Base-by-base conservation (phyloP, 805 yeast genomes). In the Suhomyces prunicola region DNA sequence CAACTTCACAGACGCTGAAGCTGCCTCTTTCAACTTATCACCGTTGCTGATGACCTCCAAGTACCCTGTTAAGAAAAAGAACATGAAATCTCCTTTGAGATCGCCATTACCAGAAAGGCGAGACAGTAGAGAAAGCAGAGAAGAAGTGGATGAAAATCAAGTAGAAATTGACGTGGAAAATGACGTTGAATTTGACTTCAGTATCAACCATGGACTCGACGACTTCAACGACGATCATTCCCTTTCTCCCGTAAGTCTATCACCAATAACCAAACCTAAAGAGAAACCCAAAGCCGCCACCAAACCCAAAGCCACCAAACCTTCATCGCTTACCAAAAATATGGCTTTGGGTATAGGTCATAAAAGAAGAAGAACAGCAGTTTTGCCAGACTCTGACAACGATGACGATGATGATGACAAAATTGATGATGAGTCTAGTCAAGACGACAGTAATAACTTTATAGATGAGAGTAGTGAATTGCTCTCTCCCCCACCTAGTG, bases 1-100 rank as follows among this genome's bases (percentile, higher is more conserved):
- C 31, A 66, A 72, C 57, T 72, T 72, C 49, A 69, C 69, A 2
- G 70, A 70, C 41, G 70, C 69, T 9, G 59, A 51, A 26, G 67
- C 70, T 6, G 69, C 63, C 8, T 58, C 65, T 33, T 69, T 68
- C 51, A 67, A 64, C 40, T 55, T 70, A 23, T 63, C 70, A 3
- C 76, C 73, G 4, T 64, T 70, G 35, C 55, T 67, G 9, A 46
- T 60, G 35, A 41, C 62, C 5, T 53, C 62, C 10, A 59, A 57
- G 44, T 22, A 54, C 19, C 41, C 58, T 26, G 59, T 61, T 27
- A 59, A 53, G 36, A 66, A 56, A 49, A 60, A 55, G 51, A 62
- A 58, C 49, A 63, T 66, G 52, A 66, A 66, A 48, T 65, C 71
- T 4, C 73, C 73, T 1, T 58, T 69, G 39, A 33, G 70, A 40